Evolutionary conservation across 2,329 filamentous ascomycete genomes (phyloP).

Genomic region (Mycocentrospora acerina): DNA sequence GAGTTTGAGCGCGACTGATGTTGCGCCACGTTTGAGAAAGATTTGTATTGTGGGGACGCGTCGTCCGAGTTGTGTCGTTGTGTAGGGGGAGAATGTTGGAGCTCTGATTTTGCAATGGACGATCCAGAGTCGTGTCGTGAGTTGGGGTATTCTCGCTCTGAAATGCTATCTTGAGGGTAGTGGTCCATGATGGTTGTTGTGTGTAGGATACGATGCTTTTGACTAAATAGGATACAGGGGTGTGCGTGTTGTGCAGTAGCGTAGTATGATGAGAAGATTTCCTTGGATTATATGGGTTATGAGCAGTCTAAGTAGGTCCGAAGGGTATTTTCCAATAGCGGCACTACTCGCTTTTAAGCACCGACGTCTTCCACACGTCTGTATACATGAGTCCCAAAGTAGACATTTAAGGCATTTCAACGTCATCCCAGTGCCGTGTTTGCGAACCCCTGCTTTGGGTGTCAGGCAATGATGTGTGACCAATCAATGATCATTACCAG

Average conservation of each 20-base stretch:
- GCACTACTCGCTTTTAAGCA: too few species aligned
- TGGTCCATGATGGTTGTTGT: slow-evolving; percentile 20
- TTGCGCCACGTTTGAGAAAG: slow-evolving; percentile 10
- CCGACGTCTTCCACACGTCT: too few species aligned
- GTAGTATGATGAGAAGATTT: too few species aligned
- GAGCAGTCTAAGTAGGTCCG: neutral
- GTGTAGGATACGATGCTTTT: slow-evolving; percentile 7
- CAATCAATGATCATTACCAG: neutral
- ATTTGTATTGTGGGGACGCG: slow-evolving; percentile 7
- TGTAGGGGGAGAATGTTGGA: slow-evolving; percentile 7
- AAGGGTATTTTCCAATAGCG: neutral
- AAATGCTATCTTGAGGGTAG: slow-evolving; percentile 24
- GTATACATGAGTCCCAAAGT: too few species aligned
- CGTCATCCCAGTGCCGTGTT: slow-evolving; percentile 9
- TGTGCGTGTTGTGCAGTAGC: too few species aligned
- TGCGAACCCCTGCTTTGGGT: neutral
- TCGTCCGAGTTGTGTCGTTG: neutral
- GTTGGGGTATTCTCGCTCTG: slow-evolving; percentile 18
- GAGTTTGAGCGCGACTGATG: slow-evolving; percentile 11
- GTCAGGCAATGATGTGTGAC: slow-evolving; percentile 6
- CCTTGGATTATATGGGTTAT: too few species aligned
- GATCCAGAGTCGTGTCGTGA: slow-evolving; percentile 23
- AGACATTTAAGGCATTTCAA: neutral
- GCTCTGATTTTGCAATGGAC: slow-evolving; percentile 10
- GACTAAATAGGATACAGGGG: too few species aligned